Base-by-base conservation (phyloP, 768 basidiomycete species). In the Suillus subaureus region DNA sequence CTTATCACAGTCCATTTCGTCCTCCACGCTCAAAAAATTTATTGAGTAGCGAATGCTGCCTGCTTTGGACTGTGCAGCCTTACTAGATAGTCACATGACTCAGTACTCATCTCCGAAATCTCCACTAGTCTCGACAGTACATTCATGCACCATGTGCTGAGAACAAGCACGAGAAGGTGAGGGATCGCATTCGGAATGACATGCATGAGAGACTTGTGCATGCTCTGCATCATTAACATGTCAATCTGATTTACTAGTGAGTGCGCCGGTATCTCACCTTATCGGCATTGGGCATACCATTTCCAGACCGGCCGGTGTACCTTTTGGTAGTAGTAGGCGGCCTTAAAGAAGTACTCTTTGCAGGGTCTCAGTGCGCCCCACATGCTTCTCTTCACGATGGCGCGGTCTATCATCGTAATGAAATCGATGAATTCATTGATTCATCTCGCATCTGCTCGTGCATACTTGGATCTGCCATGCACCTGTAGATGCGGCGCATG, bases 121-220 rank as follows among this genome's bases (percentile, higher is more conserved):
- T 28, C 18, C 5, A 52, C 51, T 52, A 12, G 31, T 33, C 18
- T 33, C 31, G 21, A 35, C 54, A 35, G 54, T n/a, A 21, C 54
- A n/a, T 55, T 35, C 6, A 31, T 21, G 58, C 16, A 31, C 40
- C 40, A 60, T 60, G 58, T 42, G 58, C 40, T 21, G 6, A 42
- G 40, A 42, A 21, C 12, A 42, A 60, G 58, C 28, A 42, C 40
- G 18, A 31, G 40, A 21, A 21, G 26, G 18, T 21, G 15, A 33
- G 21, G 31, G 6, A 55, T 55, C 40, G 2, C 18, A 60, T 60
- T 28, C 40, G 58, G 58, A 57, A 31, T 60, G 40, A 42, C 58
- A 42, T 28, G 58, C 58, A 60, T 60, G 58, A 31, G 58, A 60
- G 58, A 60, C 28, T 28, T 28, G 58, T 45, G 8, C 42, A 42